These are phyloP conservation scores for Aspergillus viridinutans DNA, from an alignment of 2,329 filamentous ascomycete genomes.

Conservation along the genomic window DNA sequence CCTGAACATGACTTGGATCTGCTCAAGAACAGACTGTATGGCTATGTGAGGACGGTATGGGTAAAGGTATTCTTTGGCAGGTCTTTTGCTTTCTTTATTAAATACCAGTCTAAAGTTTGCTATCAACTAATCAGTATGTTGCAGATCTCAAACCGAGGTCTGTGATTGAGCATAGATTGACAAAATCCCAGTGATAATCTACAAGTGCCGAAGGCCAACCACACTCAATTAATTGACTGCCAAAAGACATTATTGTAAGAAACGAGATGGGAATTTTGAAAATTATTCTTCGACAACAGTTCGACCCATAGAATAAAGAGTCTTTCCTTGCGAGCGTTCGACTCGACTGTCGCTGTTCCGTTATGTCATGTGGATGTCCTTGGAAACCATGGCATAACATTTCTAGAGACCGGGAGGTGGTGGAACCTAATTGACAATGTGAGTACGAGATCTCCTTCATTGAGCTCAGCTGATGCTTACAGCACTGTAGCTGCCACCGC, in stretches of 20 bases:
- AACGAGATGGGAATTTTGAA: not conserved
- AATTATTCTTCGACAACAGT: conserved; percentile 1
- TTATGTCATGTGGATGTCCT: no score
- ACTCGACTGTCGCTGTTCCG: no score
- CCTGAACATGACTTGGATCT: not conserved
- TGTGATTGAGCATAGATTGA: not conserved
- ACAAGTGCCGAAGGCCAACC: not conserved
- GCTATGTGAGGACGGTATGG: not conserved
- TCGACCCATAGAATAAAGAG: not conserved
- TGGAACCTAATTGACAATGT: conserved; percentile 39
- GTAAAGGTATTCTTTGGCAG: not conserved
- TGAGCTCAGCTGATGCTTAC: conserved; percentile 44
- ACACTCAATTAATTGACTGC: not conserved
- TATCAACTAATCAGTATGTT: not conserved
- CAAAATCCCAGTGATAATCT: not conserved
- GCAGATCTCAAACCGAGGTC: not conserved
- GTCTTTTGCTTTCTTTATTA: not conserved
- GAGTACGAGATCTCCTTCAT: not conserved
- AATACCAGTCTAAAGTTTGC: not conserved
- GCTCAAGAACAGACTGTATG: not conserved
- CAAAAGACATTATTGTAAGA: not conserved
- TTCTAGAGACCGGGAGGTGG: conserved; percentile 49
- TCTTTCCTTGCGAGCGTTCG: not conserved
- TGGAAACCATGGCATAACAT: not conserved
- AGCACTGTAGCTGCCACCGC: conserved; percentile 55